Evolutionary conservation across 345 rosid genomes (phyloP).

Genomic region (Cardamine occulta): DNA sequence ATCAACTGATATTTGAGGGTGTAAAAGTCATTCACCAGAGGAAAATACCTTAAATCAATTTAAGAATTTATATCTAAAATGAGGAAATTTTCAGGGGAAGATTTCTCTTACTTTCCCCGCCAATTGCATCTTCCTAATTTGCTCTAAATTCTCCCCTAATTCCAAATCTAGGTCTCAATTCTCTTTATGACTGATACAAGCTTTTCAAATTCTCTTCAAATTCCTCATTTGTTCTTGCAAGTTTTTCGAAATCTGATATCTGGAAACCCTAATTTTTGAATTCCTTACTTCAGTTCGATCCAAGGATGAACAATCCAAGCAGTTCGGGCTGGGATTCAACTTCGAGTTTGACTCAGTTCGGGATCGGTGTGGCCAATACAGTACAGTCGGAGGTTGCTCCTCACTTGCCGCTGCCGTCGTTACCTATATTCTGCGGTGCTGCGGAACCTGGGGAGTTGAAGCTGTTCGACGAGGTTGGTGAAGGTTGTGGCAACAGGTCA

Average conservation of each 20-base stretch:
- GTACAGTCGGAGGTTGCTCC: conserved; percentile 91
- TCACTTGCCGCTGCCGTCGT: conserved; percentile 87
- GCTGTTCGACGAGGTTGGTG: conserved; percentile 60
- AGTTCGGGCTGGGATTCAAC: conserved; percentile 50
- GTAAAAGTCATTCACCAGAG: background rate
- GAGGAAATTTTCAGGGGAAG: conserved; percentile 40
- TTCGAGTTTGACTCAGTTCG: conserved; percentile 51
- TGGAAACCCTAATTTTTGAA: conserved; percentile 41
- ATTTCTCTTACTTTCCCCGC: conserved; percentile 64
- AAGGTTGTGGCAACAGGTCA: conserved; percentile 45
- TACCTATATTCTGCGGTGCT: conserved; percentile 88
- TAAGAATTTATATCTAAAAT: conserved; percentile 6
- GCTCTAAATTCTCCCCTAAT: conserved; percentile 27
- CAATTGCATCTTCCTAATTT: conserved; percentile 54
- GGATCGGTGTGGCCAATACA: conserved; percentile 88
- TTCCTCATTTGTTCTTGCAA: conserved; percentile 29
- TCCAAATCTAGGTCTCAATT: conserved; percentile 56
- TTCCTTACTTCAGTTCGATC: conserved; percentile 47
- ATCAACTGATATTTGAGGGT: conserved; percentile 1
- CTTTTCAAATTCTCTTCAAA: conserved; percentile 43
- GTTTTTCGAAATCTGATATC: conserved; percentile 22
- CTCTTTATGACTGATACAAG: conserved; percentile 24
- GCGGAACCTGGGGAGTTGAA: conserved; percentile 68
- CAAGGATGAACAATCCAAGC: conserved; percentile 69
- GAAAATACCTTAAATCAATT: background rate